Evolutionary conservation across 2,329 filamentous ascomycete genomes (phyloP), one percentile per base, ranked within the genome.

Genomic region (Ophiostoma tasmaniense): DNA sequence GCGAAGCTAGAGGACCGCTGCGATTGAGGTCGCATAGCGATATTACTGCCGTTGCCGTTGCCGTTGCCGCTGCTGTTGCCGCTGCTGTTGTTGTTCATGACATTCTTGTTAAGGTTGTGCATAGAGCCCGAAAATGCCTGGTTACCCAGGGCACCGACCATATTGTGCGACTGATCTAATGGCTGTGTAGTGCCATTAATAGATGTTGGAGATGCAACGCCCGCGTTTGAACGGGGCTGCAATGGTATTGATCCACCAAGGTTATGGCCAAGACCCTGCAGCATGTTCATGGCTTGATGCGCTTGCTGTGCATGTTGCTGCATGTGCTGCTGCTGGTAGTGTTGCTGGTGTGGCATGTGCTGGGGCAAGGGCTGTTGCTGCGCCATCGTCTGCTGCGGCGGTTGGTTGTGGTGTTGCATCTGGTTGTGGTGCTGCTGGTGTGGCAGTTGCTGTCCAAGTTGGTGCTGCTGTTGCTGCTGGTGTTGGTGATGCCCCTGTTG

Each of bases 1-100:
- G 78, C 76, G 59, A 79, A 82, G 66, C 79, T 81, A 45, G 77
- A 79, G 1, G 78, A 69, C 28, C 80, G 76, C 61, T 80, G 79
- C 2, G 77, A 74, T 22, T 76, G 75, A 35, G 77, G 77, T 7
- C 79, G 76, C 35, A 76, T 73, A 67, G 80, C 73, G 68, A 80
- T 73, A 59, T 73, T 72, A 72, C 72, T 30, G 65, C 67, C 2
- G 13, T 75, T 66, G 71, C 50, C 11, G n/a, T 22, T 61, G 7
- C 66, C 69, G 35, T 37, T 75, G 66, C 67, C 13, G 72, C 75
- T 75, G 72, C 74, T 66, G 71, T 37, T 22, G n/a, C n/a, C 55
- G 14, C 64, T 70, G 72, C n/a, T 68, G 67, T 3, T 73, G 72
- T 22, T 68, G 67, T 2, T 73, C 64, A 65, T 28, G 35, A 10